A percentile compares a stretch with the other conserved stretches of the same genome.
These are phyloP conservation scores for Globisporangium solare DNA, from an alignment of 352 stramenopile species.

Conservation along the genomic window DNA sequence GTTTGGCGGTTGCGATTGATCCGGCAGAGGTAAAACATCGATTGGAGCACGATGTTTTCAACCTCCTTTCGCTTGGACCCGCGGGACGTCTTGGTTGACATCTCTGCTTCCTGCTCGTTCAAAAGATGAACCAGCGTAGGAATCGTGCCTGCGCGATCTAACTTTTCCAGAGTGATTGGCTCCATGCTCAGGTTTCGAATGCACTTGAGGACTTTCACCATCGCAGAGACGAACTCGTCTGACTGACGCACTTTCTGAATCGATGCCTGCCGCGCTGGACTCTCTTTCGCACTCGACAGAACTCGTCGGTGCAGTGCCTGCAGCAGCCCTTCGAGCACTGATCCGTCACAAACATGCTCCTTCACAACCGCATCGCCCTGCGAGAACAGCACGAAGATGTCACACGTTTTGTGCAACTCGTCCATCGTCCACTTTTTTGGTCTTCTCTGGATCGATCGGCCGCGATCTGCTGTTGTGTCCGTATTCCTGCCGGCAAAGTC, in stretches of 20 bases:
- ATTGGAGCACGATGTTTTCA: slow-evolving; percentile 88
- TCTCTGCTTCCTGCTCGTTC: slow-evolving; percentile 36
- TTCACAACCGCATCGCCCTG: slow-evolving; percentile 90
- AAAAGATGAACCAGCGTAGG: slow-evolving; percentile 77
- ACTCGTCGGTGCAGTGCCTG: slow-evolving; percentile 37
- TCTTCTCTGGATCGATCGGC: slow-evolving; percentile 7
- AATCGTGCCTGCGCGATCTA: slow-evolving; percentile 87
- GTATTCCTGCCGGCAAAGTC: slow-evolving; percentile 1
- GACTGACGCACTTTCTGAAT: slow-evolving; percentile 25
- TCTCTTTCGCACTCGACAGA: slow-evolving; percentile 5
- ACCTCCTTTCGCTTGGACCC: slow-evolving; percentile 69
- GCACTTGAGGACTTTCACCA: slow-evolving; percentile 82
- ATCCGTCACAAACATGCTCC: slow-evolving; percentile 88
- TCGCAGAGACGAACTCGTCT: slow-evolving; percentile 48
- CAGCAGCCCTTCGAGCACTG: slow-evolving; percentile 64
- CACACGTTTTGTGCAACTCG: slow-evolving; percentile 78
- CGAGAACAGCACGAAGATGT: slow-evolving; percentile 89
- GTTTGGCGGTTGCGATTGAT: slow-evolving; percentile 90
- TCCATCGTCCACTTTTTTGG: slow-evolving; percentile 43
- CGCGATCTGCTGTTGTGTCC: slow-evolving; percentile 2
- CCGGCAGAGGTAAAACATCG: slow-evolving; percentile 92
- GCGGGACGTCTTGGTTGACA: slow-evolving; percentile 11
- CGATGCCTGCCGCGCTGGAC: slow-evolving; percentile 5
- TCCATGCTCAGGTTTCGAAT: slow-evolving; percentile 91
- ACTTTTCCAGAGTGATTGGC: slow-evolving; percentile 81